Percentiles rank a stretch among this genome's conserved stretches.
Conservation (phyloP, 2,329 filamentous ascomycete genomes). For the Neopestalotiopsis clavispora region DNA sequence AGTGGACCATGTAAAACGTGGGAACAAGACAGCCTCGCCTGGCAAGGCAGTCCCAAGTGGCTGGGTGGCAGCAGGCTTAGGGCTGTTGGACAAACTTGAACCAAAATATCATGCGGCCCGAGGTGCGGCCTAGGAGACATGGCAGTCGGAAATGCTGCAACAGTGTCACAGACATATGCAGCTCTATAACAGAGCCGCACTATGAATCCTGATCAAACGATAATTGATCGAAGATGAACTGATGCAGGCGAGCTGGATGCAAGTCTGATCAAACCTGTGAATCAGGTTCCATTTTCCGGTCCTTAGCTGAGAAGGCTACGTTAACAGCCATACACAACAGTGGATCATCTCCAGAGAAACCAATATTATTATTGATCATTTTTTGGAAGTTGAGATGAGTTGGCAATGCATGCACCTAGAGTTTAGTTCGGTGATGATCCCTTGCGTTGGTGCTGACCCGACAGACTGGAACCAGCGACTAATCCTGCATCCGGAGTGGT, state of each 20-base stretch:
- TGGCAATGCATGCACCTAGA: not conserved
- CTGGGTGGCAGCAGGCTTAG: not conserved
- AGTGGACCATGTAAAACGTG: slow-evolving; percentile 7
- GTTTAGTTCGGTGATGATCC: not conserved
- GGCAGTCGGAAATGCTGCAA: not conserved
- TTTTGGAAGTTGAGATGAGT: not conserved
- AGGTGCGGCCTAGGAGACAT: slow-evolving; percentile 2
- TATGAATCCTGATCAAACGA: not conserved
- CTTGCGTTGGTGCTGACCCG: slow-evolving; percentile 3
- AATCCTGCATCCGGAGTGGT: slow-evolving; percentile 13
- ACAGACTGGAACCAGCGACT: slow-evolving; percentile 14
- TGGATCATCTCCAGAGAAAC: not conserved
- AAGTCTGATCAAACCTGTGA: too few relatives aligned
- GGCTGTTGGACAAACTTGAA: not conserved
- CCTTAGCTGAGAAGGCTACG: not conserved
- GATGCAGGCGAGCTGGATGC: too few relatives aligned
- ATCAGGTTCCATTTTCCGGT: too few relatives aligned
- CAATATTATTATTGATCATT: not conserved
- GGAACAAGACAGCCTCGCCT: not conserved
- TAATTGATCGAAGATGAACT: too few relatives aligned
- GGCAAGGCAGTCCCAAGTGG: slow-evolving; percentile 2
- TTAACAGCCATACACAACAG: not conserved
- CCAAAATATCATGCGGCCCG: slow-evolving; percentile 3
- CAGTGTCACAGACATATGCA: not conserved
- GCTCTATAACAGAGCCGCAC: not conserved